phyloP scores from a whole-genome alignment of 2,329 filamentous ascomycete genomes.

The Exophiala xenobiotica region DNA sequence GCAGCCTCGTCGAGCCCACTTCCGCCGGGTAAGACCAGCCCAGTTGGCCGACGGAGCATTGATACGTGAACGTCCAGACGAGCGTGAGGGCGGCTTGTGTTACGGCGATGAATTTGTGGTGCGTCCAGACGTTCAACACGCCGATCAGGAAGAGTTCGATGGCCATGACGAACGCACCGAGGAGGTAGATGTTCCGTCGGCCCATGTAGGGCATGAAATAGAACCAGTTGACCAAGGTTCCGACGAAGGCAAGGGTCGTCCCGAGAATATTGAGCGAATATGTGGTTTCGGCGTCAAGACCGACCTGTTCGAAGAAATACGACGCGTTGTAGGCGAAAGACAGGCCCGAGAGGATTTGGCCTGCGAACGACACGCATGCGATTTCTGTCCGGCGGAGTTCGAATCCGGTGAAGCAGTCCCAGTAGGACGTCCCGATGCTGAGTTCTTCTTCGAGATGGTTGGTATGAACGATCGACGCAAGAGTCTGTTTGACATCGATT shows the following conservation, averaged over 20 bases:
- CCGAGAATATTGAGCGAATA: constrained; percentile 51
- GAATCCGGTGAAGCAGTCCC: constrained; percentile 36
- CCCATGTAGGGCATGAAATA: constrained; percentile 38
- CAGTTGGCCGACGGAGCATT: constrained; percentile 54
- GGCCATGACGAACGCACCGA: constrained; percentile 34
- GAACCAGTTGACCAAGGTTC: constrained; percentile 53
- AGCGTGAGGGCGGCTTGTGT: constrained; percentile 48
- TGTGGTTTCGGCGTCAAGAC: constrained; percentile 35
- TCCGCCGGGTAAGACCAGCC: constrained; percentile 54
- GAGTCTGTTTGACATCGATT: constrained; percentile 28
- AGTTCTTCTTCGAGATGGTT: constrained; percentile 34
- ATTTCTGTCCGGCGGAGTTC: constrained; percentile 44
- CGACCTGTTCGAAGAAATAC: constrained; percentile 44
- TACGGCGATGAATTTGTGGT: constrained; percentile 33
- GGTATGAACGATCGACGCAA: constrained; percentile 42
- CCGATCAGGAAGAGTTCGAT: constrained; percentile 35
- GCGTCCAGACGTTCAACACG: constrained; percentile 30
- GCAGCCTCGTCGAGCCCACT: constrained; percentile 52
- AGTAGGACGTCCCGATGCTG: constrained; percentile 33
- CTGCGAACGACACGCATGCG: constrained; percentile 38
- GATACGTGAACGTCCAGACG: constrained; percentile 55
- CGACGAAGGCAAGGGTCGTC: constrained; percentile 59
- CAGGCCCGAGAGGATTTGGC: constrained; percentile 39
- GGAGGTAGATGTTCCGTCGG: constrained; percentile 42
- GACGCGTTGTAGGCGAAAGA: constrained; percentile 39